These are phyloP conservation scores for Cyclotella sp. DNA, from an alignment of 108 stramenopile species.

Conservation along the genomic window DNA sequence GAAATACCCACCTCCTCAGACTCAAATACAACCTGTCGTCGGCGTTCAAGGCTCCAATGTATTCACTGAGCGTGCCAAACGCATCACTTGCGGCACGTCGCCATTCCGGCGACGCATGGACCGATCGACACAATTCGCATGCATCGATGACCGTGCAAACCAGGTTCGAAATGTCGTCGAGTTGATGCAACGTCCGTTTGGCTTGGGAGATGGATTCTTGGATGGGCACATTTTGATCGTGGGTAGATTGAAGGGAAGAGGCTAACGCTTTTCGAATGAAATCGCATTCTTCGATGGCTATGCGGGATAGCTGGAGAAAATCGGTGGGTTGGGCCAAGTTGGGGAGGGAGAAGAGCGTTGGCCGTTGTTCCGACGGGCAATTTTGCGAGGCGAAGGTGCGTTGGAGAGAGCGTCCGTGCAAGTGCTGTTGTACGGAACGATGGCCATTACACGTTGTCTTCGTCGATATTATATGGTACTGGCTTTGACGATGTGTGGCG, in stretches of 20 bases:
- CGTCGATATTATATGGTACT: background rate
- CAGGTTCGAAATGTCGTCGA: slow-evolving; percentile 88
- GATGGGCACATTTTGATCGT: slow-evolving; percentile 10
- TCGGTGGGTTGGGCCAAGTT: slow-evolving; percentile 62
- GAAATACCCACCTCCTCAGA: slow-evolving; percentile 45
- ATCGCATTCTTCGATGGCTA: slow-evolving; percentile 69
- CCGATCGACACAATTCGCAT: slow-evolving; percentile 91
- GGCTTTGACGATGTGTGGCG: background rate
- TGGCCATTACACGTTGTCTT: background rate
- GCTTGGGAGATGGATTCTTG: slow-evolving; percentile 47
- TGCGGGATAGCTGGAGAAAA: slow-evolving; percentile 63
- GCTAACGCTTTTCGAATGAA: slow-evolving; percentile 54
- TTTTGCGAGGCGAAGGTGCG: background rate
- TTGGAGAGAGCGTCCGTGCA: background rate
- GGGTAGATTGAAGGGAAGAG: slow-evolving; percentile 30
- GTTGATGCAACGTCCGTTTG: slow-evolving; percentile 59
- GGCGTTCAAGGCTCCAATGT: slow-evolving; percentile 89
- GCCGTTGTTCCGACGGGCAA: background rate
- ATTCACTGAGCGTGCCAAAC: slow-evolving; percentile 78
- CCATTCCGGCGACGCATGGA: slow-evolving; percentile 78
- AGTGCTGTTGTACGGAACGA: background rate
- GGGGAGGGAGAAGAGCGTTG: slow-evolving; percentile 78
- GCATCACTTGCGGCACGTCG: slow-evolving; percentile 78
- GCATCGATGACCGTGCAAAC: slow-evolving; percentile 97
- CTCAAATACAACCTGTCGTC: slow-evolving; percentile 76